Base-by-base conservation (phyloP, 306 rosid species). In the Amphicarpaea edgeworthii region DNA sequence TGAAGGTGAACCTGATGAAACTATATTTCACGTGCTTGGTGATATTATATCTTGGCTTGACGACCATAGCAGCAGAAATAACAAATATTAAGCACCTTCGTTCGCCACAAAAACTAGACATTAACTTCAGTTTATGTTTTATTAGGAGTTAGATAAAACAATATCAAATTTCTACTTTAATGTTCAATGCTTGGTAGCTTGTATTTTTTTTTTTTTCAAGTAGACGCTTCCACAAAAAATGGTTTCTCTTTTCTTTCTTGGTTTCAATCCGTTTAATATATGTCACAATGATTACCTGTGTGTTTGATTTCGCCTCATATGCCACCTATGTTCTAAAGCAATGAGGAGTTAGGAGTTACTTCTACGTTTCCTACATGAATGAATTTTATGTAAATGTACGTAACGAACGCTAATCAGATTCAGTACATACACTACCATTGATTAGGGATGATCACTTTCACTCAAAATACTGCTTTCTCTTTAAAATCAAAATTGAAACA, bases 1-100 rank as follows among this genome's bases (percentile, higher is more conserved):
- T 58, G 86, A 76, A 60, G 88, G 88, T 45, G 88, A 85, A 79
- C 86, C 88, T 32, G 84, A 85, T 70, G 88, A 82, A 46, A 76
- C 82, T 11, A 85, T 85, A 67, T 71, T 72, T 50, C 86, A 77
- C 7, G 88, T 82, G 68, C 86, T 85, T 82, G 75, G 42, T 71
- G 86, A 85, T 60, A 79, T 85, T 23, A 46, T 82, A 71, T 34
- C 86, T n/a, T 85, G 84, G 86, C 82, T 85, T 61, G 70, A 82
- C 12, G 53, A 82, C 4, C 86, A 85, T 49, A 78, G 88, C 84
- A 85, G 16, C 77, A 73, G 40, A 55, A 75, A 70, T 40, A 62
- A 64, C 63, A 77, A 68, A 64, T 42, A 78, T 57, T 78, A 73
- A 81, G 65, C 58, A 46, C 64, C 75, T 73, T 37, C 50, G 55